Conservation (phyloP, 352 stramenopile species). For the Phytopythium boreale region DNA sequence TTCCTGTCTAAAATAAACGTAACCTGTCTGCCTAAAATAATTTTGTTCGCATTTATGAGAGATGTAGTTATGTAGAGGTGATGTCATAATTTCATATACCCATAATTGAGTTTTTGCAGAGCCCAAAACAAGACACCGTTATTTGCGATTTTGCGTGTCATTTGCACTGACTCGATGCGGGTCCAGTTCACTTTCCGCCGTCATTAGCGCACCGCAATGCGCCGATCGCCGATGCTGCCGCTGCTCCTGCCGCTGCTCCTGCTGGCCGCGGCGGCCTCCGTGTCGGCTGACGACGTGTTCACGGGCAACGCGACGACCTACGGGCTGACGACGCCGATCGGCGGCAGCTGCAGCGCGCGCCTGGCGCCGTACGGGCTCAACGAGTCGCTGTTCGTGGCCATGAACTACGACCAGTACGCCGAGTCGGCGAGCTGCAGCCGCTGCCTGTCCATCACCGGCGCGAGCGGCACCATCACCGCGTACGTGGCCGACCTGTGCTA, state of each 20-base stretch:
- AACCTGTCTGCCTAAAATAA: neutral
- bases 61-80: too few relatives aligned
- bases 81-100: too few relatives aligned
- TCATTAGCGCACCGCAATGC: neutral
- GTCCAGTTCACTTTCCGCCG: neutral
- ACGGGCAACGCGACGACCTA: slow-evolving; percentile 49
- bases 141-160: neutral
- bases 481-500: slow-evolving; percentile 68
- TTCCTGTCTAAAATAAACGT: slow-evolving; percentile 1
- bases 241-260: slow-evolving; percentile 5
- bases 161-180: neutral
- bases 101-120: neutral
- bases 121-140: neutral
- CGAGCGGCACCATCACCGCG: slow-evolving; percentile 36
- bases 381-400: slow-evolving; percentile 47
- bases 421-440: slow-evolving; percentile 51
- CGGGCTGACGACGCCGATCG: slow-evolving; percentile 35
- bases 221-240: neutral
- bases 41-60: too few relatives aligned
- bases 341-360: slow-evolving; percentile 47
- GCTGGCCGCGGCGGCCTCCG: neutral
- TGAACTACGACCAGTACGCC: slow-evolving; percentile 65
- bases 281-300: slow-evolving; percentile 30
- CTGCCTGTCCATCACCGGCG: slow-evolving; percentile 46
- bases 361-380: slow-evolving; percentile 41